These are phyloP conservation scores for Globisporangium recalcitrans DNA, from an alignment of 352 stramenopile species.

Conservation along the genomic window DNA sequence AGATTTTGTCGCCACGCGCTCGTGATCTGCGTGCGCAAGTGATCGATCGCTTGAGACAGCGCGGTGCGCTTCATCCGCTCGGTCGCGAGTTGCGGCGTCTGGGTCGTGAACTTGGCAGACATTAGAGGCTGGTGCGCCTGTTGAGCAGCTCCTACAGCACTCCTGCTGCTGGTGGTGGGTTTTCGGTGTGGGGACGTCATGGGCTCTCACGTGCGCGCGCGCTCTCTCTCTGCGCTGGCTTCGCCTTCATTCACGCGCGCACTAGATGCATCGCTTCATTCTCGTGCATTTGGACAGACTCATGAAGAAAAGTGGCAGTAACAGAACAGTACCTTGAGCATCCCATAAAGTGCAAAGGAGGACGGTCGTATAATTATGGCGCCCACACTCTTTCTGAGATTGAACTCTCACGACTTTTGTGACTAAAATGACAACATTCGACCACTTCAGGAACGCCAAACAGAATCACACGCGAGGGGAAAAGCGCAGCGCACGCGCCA, in stretches of 20 bases:
- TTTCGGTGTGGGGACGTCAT: not conserved
- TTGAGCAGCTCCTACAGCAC: not conserved
- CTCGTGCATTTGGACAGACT: not conserved
- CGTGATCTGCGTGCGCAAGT: not conserved
- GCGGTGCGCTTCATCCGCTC: conserved; percentile 6
- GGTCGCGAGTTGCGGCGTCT: conserved; percentile 3
- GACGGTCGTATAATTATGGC: not conserved
- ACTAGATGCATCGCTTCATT: not conserved
- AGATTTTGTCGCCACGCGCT: not conserved
- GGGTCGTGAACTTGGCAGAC: conserved; percentile 4
- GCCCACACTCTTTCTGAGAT: not conserved
- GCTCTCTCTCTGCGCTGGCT: not conserved
- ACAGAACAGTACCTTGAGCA: not conserved
- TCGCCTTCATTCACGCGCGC: not conserved
- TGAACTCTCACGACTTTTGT: too few relatives aligned
- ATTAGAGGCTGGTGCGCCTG: not conserved
- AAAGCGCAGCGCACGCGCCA: too few relatives aligned
- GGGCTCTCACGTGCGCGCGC: not conserved
- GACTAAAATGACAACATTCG: too few relatives aligned
- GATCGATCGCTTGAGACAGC: conserved; percentile 10
- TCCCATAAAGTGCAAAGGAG: not conserved
- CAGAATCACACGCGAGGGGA: too few relatives aligned
- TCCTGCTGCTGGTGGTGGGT: not conserved
- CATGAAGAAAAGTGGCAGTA: not conserved
- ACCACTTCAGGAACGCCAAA: too few relatives aligned